Percentiles rank a stretch among this genome's conserved stretches.
Evolutionary conservation across 2,329 filamentous ascomycete genomes (phyloP).

Genomic region (Paracorniculantispora psalliotae): DNA sequence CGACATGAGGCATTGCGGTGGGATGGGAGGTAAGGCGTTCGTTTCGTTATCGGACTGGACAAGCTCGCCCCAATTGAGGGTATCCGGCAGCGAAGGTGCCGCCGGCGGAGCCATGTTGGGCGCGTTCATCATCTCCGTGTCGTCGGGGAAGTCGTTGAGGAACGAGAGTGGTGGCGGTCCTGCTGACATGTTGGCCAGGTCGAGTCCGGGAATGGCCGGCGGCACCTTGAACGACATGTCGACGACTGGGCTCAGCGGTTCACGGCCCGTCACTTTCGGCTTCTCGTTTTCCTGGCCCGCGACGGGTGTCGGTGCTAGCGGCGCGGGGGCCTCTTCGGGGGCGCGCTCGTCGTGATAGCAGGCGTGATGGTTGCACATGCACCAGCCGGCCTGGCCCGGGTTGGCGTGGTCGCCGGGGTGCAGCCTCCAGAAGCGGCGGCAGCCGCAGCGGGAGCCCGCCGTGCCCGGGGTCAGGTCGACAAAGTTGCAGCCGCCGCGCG

Average conservation of each 20-base stretch:
- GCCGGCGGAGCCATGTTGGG: conserved; percentile 22
- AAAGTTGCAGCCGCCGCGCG: conserved; percentile 53
- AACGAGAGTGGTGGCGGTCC: conserved; percentile 29
- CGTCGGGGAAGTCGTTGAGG: conserved; percentile 27
- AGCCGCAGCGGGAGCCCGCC: conserved; percentile 51
- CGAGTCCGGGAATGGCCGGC: conserved; percentile 31
- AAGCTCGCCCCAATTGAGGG: conserved; percentile 45
- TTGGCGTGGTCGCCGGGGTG: conserved; percentile 29
- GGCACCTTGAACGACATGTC: conserved; percentile 41
- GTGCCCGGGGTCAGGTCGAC: conserved; percentile 49
- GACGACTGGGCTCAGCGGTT: conserved; percentile 49
- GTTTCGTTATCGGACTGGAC: conserved; percentile 35
- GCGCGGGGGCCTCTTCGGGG: conserved; percentile 16
- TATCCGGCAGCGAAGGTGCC: conserved; percentile 50
- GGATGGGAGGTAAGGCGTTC: conserved; percentile 36
- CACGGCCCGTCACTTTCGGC: conserved; percentile 38
- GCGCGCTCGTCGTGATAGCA: conserved; percentile 53
- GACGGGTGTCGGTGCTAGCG: conserved; percentile 21
- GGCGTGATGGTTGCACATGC: conserved; percentile 60
- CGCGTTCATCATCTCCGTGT: conserved; percentile 19
- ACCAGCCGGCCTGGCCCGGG: conserved; percentile 45
- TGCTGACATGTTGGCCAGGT: conserved; percentile 34
- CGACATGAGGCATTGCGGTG: conserved; percentile 45
- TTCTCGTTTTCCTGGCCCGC: conserved; percentile 49
- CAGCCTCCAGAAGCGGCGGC: conserved; percentile 56